Base-by-base conservation (phyloP, 805 yeast genomes). In the Teunomyces atbi region DNA sequence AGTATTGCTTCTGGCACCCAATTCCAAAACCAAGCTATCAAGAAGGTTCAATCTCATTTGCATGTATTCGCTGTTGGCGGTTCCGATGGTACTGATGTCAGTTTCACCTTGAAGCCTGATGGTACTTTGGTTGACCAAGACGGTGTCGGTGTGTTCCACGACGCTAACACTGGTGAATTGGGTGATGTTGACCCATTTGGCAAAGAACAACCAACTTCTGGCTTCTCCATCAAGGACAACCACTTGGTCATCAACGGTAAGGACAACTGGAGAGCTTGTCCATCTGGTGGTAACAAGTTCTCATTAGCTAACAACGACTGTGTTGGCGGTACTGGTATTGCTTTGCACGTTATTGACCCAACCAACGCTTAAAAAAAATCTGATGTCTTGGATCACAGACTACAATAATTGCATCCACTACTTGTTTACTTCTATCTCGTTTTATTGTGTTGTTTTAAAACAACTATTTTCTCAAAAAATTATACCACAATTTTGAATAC, bases 211-310 rank as follows among this genome's bases (percentile, higher is more conserved):
- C 65, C 74, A 40, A 59, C 74, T 27, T 48, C 65, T 15, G 71
- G 75, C 3, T 78, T 73, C 56, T 53, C 74, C 20, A 63, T 77
- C 52, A 23, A 54, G 6, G 57, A 64, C 38, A 76, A 72, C 30
- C 52, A 64, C 56, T 65, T 77, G 58, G 52, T 54, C 3, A 70
- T 60, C 57, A 48, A 64, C 30, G 70, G 67, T 38, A 52, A 61
- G 26, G 52, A 58, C 21, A 65, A 56, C 33, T 77, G 74, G 64
- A 58, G 60, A 30, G 76, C 76, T 29, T 67, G 73, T 46, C 70
- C 73, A 30, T 52, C 64, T 29, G 64, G 61, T 12, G 52, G 47
- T 16, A 53, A 60, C 55, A 49, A 46, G 19, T 59, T 32, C 50
- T 58, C 61, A 4, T 62, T 65, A 51, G 50, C 65, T 36, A 55